Conservation (phyloP, 495 filamentous ascomycete species). For the Cercophora scortea region DNA sequence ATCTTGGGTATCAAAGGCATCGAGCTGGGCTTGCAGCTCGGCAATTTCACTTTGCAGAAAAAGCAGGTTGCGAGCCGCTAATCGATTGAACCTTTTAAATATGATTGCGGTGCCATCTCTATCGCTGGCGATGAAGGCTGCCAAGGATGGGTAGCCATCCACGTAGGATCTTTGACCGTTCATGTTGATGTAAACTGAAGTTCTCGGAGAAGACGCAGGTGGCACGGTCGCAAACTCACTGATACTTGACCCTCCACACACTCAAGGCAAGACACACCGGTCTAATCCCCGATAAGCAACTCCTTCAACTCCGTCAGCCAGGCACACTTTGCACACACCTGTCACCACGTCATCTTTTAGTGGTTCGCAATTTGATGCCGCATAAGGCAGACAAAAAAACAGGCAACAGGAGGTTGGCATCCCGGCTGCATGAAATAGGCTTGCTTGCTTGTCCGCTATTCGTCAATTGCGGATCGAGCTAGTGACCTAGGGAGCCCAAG, state of each 20-base stretch:
- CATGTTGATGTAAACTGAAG: neutral
- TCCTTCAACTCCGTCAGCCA: no score
- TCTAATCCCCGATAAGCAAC: no score
- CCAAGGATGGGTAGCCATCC: neutral
- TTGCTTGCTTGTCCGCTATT: no score
- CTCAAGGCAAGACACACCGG: no score
- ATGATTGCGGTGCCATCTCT: neutral
- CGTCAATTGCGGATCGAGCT: no score
- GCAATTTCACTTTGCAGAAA: neutral
- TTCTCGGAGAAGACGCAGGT: neutral
- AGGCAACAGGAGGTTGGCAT: no score
- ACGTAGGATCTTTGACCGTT: neutral
- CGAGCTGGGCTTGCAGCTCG: neutral
- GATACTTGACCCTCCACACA: neutral
- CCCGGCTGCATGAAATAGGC: no score
- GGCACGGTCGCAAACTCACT: neutral
- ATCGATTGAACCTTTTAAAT: neutral
- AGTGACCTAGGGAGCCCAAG: no score
- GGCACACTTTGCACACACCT: no score
- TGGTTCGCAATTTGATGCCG: no score
- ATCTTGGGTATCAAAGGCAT: neutral
- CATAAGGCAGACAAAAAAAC: no score
- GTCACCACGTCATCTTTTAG: no score
- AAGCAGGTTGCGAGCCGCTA: neutral
- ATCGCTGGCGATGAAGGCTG: neutral